Percentiles rank a stretch among this genome's conserved stretches.
These are phyloP conservation scores for Arachis monticola DNA, from an alignment of 331 rosid species.

Conservation along the genomic window DNA sequence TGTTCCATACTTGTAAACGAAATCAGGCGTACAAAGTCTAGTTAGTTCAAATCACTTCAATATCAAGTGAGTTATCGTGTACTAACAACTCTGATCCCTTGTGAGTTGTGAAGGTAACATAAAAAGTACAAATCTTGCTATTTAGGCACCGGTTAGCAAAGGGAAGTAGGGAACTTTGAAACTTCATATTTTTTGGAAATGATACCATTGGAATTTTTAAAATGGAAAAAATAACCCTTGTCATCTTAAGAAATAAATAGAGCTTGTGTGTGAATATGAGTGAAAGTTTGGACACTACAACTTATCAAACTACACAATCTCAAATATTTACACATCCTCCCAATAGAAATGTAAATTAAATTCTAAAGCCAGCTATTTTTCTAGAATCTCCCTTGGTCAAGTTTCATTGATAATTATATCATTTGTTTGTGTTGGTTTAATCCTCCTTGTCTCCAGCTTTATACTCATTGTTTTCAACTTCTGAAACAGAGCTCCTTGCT, in stretches of 20 bases:
- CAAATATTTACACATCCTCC: slow-evolving; percentile 47
- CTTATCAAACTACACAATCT: slow-evolving; percentile 30
- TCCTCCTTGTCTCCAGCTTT: slow-evolving; percentile 81
- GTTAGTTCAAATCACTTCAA: too few relatives aligned
- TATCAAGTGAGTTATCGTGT: too few relatives aligned
- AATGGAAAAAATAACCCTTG: slow-evolving; percentile 4
- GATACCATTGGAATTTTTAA: too few relatives aligned
- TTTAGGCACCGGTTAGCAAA: too few relatives aligned
- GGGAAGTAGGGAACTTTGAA: too few relatives aligned
- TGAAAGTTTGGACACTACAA: slow-evolving; percentile 27
- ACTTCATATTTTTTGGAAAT: too few relatives aligned
- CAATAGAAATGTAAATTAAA: slow-evolving; percentile 37
- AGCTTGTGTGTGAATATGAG: slow-evolving; percentile 23
- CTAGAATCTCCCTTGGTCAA: slow-evolving; percentile 18
- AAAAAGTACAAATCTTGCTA: too few relatives aligned
- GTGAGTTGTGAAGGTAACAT: too few relatives aligned
- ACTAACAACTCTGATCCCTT: too few relatives aligned
- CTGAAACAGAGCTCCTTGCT: slow-evolving; percentile 54
- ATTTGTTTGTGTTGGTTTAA: slow-evolving; percentile 38
- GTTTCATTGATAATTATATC: slow-evolving; percentile 6
- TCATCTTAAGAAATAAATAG: slow-evolving; percentile 10
- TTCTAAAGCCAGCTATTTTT: slow-evolving; percentile 37
- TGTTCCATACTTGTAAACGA: too few relatives aligned
- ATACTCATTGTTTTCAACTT: slow-evolving; percentile 59
- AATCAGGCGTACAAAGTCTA: too few relatives aligned